Evolutionary conservation across 352 stramenopile species (phyloP), one percentile per base, ranked within the genome.

Genomic region (Phytophthora ohioensis): DNA sequence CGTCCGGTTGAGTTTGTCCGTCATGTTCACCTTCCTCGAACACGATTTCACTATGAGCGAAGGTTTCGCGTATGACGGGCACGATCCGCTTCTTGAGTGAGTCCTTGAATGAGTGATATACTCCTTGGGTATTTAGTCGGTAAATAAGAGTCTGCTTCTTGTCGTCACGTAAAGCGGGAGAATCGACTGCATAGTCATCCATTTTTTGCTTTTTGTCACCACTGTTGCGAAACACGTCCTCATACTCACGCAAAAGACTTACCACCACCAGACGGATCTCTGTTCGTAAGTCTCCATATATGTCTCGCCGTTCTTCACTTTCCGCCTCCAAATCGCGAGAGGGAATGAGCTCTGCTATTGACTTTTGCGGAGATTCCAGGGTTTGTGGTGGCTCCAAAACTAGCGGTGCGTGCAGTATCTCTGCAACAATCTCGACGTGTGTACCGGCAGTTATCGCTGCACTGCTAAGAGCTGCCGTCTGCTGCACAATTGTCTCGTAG

Each of bases 101-200:
- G 62, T 96, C 85, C 56, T 94, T 96, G 57, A 96, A 93, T 17
- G 74, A 75, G 60, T 94, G 88, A 68, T 96, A 96, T 31, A 79
- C 65, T 12, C 88, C 86, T 36, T 93, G 76, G 3, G 87, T 82
- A 66, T 96, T 96, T 3, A 96, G 73, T 8, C 86, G 74, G 49
- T 92, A 94, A 31, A 96, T 82, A 12, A 96, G 79, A 30, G 78
- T 82, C 67, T 91, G 84, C 12, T 81, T 82, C 69, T 91, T 90
- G 2, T 93, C 85, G 31, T 92, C 82, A 31, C 85, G 81, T 36
- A 67, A 54, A 31, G 75, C 64, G 39, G 69, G 53, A 9, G 63
- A 27, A 27, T 76, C 48, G n/a, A 55, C 52, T 39, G 58, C 41
- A 52, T 56, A 60, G 2, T 68, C 56, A 30, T 61, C 57, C 5